Evolutionary conservation across 306 rosid species (phyloP), one percentile per base, ranked within the genome.

Genomic region (Acacia melanoxylon): DNA sequence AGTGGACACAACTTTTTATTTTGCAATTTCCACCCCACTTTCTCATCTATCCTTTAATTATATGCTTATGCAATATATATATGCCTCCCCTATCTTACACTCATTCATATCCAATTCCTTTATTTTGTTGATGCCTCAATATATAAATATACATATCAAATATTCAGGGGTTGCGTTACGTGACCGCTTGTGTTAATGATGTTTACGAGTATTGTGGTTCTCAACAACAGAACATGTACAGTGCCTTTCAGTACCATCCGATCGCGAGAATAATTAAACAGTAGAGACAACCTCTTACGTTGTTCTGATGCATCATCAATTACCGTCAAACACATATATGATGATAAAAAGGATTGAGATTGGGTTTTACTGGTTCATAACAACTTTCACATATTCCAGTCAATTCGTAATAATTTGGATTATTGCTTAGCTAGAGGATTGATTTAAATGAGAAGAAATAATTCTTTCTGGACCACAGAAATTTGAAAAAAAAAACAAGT

Each of bases 1-100:
- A 80, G 84, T 75, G 86, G 85, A 25, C 89, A 80, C 87, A 85
- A 33, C 82, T 85, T 77, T 79, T 45, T n/a, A 71, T 27, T 81
- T 73, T 45, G 8, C 25, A 24, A 7, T 68, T 29, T 63, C n/a
- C 20, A 40, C 51, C 71, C 22, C 22, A 17, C n/a, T 79, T 14
- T 49, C 45, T 72, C 63, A 48, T 48, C 77, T 77, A 79, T 79
- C 27, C 62, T 20, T 20, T 56, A 2, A 56, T 52, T 52, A 52
- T 52, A 51, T 17, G 22, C 59, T 52, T 52, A 20, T 40, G 41
- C 41, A n/a, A n/a, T n/a, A n/a, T 6, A 37, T 37, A 37, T 37
- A 37, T 37, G 31, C 52, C 76, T 16, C 73, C 24, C 82, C 54
- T 48, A 17, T 40, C 52, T 48, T 33, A 62, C 44, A 68, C 58